Evolutionary conservation across 1,139 yeast species (phyloP).

Genomic region (Yamadazyma dushanensis): DNA sequence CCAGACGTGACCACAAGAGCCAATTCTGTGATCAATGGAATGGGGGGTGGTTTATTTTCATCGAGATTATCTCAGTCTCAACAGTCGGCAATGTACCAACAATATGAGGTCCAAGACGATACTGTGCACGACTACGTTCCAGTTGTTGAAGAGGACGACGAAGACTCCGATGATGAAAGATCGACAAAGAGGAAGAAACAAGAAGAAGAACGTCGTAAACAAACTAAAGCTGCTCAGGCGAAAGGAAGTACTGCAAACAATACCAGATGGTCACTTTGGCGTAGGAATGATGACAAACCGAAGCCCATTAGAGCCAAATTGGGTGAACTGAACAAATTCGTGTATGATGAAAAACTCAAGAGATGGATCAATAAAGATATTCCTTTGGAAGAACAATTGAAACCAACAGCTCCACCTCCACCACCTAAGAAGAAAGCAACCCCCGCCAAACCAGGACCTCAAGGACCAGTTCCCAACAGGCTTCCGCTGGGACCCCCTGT

Average conservation of each 20-base stretch:
- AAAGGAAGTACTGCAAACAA: too few species aligned
- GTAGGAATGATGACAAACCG: constrained; percentile 55
- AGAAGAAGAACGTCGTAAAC: constrained; percentile 15
- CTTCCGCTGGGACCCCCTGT: constrained; percentile 9
- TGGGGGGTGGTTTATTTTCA: constrained; percentile 34
- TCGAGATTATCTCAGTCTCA: constrained; percentile 48
- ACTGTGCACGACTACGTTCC: constrained; percentile 48
- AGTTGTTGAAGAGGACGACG: constrained; percentile 47
- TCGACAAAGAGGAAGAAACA: constrained; percentile 13
- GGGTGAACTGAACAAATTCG: constrained; percentile 75
- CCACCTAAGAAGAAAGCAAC: constrained; percentile 56
- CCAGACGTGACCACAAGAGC: constrained; percentile 49
- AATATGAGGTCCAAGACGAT: constrained; percentile 49
- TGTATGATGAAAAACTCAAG: constrained; percentile 79
- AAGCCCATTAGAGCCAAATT: constrained; percentile 82
- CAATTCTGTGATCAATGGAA: constrained; percentile 44
- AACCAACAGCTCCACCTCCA: constrained; percentile 66
- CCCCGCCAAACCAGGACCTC: constrained; percentile 18
- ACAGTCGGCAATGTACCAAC: constrained; percentile 47
- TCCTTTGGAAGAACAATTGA: constrained; percentile 69
- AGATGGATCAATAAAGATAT: constrained; percentile 82
- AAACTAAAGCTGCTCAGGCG: constrained; percentile 13
- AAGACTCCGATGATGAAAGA: constrained; percentile 34
- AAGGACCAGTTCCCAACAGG: constrained; percentile 11
- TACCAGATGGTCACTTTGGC: constrained; percentile 62